A percentile compares a stretch with the other conserved stretches of the same genome.
Conservation (phyloP, 805 yeast genomes). For the Phaffomyces opuntiae region DNA sequence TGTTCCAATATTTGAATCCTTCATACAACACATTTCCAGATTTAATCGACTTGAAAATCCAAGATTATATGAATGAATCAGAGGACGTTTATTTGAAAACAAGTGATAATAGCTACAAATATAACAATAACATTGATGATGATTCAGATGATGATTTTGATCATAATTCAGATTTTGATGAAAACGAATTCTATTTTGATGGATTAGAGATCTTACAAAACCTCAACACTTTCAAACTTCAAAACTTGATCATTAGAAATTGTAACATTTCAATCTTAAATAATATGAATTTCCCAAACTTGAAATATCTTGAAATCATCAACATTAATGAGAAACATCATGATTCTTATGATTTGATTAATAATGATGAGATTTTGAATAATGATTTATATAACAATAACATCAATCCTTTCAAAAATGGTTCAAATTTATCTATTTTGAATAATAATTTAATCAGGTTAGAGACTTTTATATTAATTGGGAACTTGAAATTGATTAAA, state of each 20-base stretch:
- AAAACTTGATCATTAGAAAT: conserved; percentile 15
- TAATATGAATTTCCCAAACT: conserved; percentile 9
- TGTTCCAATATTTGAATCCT: conserved; percentile 14
- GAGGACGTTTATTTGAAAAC: conserved; percentile 19
- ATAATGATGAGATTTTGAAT: background rate
- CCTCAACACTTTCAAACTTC: conserved; percentile 8
- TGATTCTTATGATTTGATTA: conserved; percentile 18
- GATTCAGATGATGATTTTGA: conserved; percentile 26
- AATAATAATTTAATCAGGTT: conserved; percentile 5
- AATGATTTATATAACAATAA: background rate
- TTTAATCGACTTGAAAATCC: conserved; percentile 14
- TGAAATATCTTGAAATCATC: conserved; percentile 14
- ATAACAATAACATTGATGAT: conserved; percentile 17
- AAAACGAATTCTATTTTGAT: conserved; percentile 31
- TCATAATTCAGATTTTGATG: conserved; percentile 27
- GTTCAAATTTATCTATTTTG: conserved; percentile 1
- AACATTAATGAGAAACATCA: conserved; percentile 18
- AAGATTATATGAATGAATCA: conserved; percentile 22
- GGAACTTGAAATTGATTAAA: conserved; percentile 8
- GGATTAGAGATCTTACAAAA: conserved; percentile 23
- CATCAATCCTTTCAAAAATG: conserved; percentile 2
- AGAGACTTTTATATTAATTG: conserved; percentile 9
- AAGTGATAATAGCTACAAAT: conserved; percentile 18
- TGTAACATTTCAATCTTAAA: conserved; percentile 18
- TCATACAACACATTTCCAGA: conserved; percentile 11